Conservation (phyloP, 305 asterid genomes). For the Solanum chacoense region DNA sequence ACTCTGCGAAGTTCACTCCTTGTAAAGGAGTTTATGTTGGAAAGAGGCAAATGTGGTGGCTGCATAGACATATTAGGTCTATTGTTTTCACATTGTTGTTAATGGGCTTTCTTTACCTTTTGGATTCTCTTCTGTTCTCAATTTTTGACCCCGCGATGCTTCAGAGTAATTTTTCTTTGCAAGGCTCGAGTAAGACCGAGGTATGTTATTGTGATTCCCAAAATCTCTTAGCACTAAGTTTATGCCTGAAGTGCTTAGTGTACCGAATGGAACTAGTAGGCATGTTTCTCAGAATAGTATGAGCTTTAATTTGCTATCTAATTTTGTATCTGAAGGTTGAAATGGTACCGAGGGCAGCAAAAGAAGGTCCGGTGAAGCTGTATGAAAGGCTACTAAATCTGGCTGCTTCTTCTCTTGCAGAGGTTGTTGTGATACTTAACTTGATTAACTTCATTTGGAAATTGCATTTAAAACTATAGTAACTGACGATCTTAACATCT, state of each 20-base stretch:
- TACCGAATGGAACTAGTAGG: not conserved
- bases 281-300: not conserved
- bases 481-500: not conserved
- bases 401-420: conserved; percentile 64
- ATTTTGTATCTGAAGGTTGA: conserved; percentile 25
- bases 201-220: conserved; percentile 19
- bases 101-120: conserved; percentile 33
- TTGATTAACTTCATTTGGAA: not conserved
- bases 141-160: conserved; percentile 35
- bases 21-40: conserved; percentile 35
- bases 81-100: conserved; percentile 39
- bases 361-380: conserved; percentile 35
- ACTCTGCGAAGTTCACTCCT: conserved; percentile 21
- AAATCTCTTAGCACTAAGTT: not conserved
- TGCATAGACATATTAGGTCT: conserved; percentile 42
- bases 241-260: not conserved
- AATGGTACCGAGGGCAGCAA: conserved; percentile 3
- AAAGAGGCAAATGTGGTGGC: conserved; percentile 47
- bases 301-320: not conserved
- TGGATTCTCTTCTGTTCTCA: conserved; percentile 58
- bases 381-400: conserved; percentile 44
- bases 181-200: conserved; percentile 21
- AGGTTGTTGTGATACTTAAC: conserved; percentile 34
- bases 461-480: not conserved
- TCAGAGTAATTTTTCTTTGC: conserved; percentile 19